These are phyloP conservation scores for Leccinum rimulosum DNA, from an alignment of 768 basidiomycete genomes.

Conservation along the genomic window DNA sequence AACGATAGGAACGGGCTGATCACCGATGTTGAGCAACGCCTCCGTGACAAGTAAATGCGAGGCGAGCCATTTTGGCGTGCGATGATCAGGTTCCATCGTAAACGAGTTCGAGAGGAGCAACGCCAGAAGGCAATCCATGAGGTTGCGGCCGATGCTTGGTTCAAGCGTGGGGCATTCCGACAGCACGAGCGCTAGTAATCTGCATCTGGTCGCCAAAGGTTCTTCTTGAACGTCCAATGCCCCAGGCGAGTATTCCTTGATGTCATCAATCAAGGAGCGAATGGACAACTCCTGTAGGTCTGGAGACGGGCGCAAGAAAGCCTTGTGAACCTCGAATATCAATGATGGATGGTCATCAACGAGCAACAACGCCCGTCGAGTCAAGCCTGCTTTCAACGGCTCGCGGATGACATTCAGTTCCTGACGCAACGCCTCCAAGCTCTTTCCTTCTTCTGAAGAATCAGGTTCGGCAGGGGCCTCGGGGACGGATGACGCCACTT, in stretches of 20 bases:
- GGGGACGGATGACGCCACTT: constrained; percentile 11
- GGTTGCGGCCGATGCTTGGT: constrained; percentile 48
- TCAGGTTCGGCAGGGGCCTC: constrained; percentile 15
- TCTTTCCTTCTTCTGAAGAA: constrained; percentile 36
- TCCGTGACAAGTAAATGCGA: constrained; percentile 84
- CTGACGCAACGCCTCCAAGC: constrained; percentile 59
- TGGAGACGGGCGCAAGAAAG: constrained; percentile 67
- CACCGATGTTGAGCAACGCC: constrained; percentile 71
- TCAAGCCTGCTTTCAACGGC: constrained; percentile 60
- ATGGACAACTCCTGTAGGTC: constrained; percentile 65
- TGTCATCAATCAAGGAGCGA: constrained; percentile 71
- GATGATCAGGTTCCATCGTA: constrained; percentile 50
- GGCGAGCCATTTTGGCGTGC: constrained; percentile 82
- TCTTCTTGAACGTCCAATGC: constrained; percentile 73
- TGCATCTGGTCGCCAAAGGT: constrained; percentile 76
- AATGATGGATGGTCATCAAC: constrained; percentile 86
- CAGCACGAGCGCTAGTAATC: constrained; percentile 80
- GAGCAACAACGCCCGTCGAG: constrained; percentile 67
- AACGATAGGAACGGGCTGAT: constrained; percentile 63
- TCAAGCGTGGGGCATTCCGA: constrained; percentile 69
- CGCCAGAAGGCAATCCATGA: constrained; percentile 70
- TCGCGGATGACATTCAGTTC: constrained; percentile 68
- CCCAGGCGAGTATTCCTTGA: constrained; percentile 62
- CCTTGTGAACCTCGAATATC: constrained; percentile 83
- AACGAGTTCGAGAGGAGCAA: constrained; percentile 58